A percentile compares a stretch with the other conserved stretches of the same genome.
These are phyloP conservation scores for Daldinia sp. DNA, from an alignment of 2,329 filamentous ascomycete genomes.

Conservation along the genomic window DNA sequence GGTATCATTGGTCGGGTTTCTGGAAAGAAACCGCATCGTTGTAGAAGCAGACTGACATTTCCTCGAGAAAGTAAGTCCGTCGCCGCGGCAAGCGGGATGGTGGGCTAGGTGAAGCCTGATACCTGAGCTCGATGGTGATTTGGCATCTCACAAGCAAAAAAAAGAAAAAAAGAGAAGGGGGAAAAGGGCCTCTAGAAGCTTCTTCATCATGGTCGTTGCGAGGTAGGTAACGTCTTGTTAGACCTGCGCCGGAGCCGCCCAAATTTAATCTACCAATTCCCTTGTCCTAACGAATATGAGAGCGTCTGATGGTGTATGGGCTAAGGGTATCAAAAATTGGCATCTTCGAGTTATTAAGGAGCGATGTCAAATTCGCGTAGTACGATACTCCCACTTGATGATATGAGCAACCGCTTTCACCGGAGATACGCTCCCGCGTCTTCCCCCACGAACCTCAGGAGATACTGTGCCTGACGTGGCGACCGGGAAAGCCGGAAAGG, in stretches of 20 bases:
- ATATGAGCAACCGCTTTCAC: constrained; percentile 5
- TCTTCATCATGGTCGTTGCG: neutral
- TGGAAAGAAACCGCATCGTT: constrained; percentile 20
- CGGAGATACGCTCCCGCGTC: constrained; percentile 9
- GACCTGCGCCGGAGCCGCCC: constrained; percentile 12
- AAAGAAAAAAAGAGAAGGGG: neutral
- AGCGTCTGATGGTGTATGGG: constrained; percentile 6
- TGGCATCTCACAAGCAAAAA: constrained; percentile 1
- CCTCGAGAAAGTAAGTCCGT: constrained; percentile 14
- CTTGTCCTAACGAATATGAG: constrained; percentile 7
- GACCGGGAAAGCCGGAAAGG: constrained; percentile 28
- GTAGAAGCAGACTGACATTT: constrained; percentile 17
- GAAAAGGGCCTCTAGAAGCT: neutral
- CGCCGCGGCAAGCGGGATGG: constrained; percentile 21
- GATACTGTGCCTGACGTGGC: constrained; percentile 29
- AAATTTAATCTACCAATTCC: constrained; percentile 8
- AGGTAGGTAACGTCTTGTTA: constrained; percentile 19
- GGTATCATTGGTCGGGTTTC: constrained; percentile 24
- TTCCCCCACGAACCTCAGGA: constrained; percentile 28
- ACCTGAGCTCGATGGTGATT: constrained; percentile 1
- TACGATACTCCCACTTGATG: constrained; percentile 7
- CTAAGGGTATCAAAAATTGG: neutral
- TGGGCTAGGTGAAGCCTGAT: constrained; percentile 19
- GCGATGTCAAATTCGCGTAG: constrained; percentile 10
- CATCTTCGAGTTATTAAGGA: constrained; percentile 5